Percentiles rank a stretch among this genome's conserved stretches.
Evolutionary conservation across 257 asterid genomes (phyloP).

Genomic region (Asclepias syriaca): DNA sequence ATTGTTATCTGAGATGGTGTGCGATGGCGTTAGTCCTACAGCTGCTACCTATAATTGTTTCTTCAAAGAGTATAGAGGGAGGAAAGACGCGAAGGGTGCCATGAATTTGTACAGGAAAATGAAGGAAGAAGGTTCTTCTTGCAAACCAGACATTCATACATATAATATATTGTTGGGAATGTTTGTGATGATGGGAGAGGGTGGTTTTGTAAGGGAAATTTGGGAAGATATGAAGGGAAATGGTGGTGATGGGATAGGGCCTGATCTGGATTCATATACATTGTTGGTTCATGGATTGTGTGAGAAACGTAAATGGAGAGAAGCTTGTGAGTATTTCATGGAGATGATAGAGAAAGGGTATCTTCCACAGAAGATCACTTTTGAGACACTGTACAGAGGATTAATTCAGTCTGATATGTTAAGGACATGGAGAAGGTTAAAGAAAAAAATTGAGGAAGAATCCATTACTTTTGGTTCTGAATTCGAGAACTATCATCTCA

Average conservation of each 20-base stretch:
- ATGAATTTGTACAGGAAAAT: constrained; percentile 59
- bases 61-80: constrained; percentile 68
- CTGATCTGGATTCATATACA: constrained; percentile 77
- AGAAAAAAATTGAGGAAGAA: constrained; percentile 85
- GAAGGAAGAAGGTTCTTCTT: constrained; percentile 50
- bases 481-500: constrained; percentile 61
- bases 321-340: constrained; percentile 63
- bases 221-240: constrained; percentile 64
- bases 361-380: constrained; percentile 78
- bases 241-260: constrained; percentile 53
- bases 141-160: constrained; percentile 55
- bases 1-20: constrained; percentile 57
- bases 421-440: constrained; percentile 85
- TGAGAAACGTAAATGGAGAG: constrained; percentile 61
- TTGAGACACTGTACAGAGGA: constrained; percentile 74
- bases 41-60: constrained; percentile 74
- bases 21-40: constrained; percentile 53
- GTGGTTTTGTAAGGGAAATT: constrained; percentile 59
- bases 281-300: constrained; percentile 69
- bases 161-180: constrained; percentile 64
- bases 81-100: constrained; percentile 68
- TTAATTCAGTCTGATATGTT: constrained; percentile 84
- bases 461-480: constrained; percentile 62
- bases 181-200: constrained; percentile 47
- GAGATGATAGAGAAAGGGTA: constrained; percentile 89